Conservation (phyloP, 2,329 filamentous ascomycete species). For the Phyllosticta citrichinensis region DNA sequence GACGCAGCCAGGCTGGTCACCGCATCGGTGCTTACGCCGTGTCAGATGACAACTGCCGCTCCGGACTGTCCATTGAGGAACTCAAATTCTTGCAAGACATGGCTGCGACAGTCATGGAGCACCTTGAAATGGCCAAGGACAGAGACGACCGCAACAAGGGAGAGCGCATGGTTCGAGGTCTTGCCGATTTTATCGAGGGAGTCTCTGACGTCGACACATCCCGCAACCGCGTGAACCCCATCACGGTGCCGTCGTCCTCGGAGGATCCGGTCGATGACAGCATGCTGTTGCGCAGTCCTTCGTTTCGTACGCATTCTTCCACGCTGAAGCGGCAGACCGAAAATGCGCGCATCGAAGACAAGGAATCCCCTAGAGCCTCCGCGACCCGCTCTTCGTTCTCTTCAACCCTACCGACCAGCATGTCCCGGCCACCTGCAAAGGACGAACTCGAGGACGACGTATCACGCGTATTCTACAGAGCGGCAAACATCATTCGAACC, state of each 20-base stretch:
- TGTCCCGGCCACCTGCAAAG: conserved; percentile 12
- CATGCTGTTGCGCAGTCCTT: neutral
- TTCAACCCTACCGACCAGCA: conserved; percentile 10
- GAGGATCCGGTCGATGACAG: neutral
- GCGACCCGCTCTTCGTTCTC: conserved; percentile 1
- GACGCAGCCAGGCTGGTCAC: conserved; percentile 35
- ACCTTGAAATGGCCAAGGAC: conserved; percentile 43
- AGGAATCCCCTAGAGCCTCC: neutral
- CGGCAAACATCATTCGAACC: conserved; percentile 22
- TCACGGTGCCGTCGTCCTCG: neutral
- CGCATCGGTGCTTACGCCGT: conserved; percentile 53
- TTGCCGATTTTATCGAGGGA: conserved; percentile 18
- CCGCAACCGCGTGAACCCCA: neutral
- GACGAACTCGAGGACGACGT: conserved; percentile 15
- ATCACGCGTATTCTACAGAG: conserved; percentile 16
- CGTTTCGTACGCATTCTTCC: conserved; percentile 3
- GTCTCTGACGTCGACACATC: neutral
- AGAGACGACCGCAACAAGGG: conserved; percentile 15
- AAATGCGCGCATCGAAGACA: conserved; percentile 21
- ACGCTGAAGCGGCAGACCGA: conserved; percentile 24
- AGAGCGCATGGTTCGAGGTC: conserved; percentile 22
- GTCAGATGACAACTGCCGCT: conserved; percentile 46
- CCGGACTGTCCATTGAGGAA: conserved; percentile 40
- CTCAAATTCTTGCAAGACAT: conserved; percentile 48
- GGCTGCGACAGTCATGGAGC: conserved; percentile 46